phyloP scores from a whole-genome alignment of 2,329 filamentous ascomycete genomes.

The Diaporthe velutina region DNA sequence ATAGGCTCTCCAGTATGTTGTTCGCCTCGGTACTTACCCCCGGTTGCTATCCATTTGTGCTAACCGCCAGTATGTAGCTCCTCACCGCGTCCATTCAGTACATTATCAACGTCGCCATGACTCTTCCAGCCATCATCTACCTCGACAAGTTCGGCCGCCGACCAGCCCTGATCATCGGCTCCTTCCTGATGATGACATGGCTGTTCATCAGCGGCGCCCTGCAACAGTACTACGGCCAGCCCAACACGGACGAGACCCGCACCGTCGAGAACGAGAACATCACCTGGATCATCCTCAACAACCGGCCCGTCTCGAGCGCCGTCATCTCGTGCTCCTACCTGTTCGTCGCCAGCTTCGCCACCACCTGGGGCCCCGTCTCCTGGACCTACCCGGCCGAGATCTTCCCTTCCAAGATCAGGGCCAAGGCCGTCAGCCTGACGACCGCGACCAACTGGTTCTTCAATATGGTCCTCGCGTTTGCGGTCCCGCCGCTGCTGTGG shows the following conservation, averaged over 20 bases:
- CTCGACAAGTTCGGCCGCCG: constrained; percentile 72
- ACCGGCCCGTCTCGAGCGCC: constrained; percentile 67
- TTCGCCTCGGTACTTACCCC: neutral
- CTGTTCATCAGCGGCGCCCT: constrained; percentile 73
- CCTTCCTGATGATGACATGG: constrained; percentile 71
- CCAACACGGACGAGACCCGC: constrained; percentile 51
- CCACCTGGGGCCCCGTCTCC: constrained; percentile 63
- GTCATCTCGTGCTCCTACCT: constrained; percentile 80
- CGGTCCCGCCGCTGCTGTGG: constrained; percentile 62
- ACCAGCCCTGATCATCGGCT: constrained; percentile 66
- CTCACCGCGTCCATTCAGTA: constrained; percentile 74
- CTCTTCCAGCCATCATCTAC: constrained; percentile 70
- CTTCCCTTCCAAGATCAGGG: constrained; percentile 56
- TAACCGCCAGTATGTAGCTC: constrained; percentile 46
- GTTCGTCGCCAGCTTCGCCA: constrained; percentile 77
- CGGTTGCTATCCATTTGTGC: neutral
- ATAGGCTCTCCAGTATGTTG: constrained; percentile 60
- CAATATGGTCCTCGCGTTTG: constrained; percentile 68
- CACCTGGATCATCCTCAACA: constrained; percentile 68
- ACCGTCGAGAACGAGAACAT: constrained; percentile 57
- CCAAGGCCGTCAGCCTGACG: constrained; percentile 59
- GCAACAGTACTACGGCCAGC: constrained; percentile 70
- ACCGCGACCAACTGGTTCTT: constrained; percentile 58
- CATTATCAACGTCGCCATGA: constrained; percentile 72
- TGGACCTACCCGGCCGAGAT: constrained; percentile 65